phyloP scores from a whole-genome alignment of 2,329 filamentous ascomycete genomes.

The Trichoderma koningiopsis region DNA sequence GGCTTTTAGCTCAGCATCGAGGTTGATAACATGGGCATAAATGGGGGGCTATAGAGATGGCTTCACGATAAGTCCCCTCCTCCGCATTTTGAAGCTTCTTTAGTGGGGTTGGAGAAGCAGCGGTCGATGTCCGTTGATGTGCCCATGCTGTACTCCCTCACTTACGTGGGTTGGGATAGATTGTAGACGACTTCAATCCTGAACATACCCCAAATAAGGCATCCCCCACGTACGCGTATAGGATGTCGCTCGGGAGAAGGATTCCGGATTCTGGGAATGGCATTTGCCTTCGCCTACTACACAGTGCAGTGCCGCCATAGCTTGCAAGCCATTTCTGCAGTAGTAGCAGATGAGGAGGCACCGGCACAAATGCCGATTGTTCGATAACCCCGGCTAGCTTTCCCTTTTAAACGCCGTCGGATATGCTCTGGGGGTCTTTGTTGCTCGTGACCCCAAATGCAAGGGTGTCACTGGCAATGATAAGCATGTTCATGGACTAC shows the following conservation, averaged over 20 bases:
- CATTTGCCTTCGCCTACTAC: background rate
- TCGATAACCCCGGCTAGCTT: background rate
- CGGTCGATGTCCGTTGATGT: background rate
- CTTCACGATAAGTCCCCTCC: background rate
- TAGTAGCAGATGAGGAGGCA: background rate
- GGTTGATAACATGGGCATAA: background rate
- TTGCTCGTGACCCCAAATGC: slow-evolving; percentile 9
- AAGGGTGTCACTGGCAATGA: background rate
- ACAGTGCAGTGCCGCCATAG: background rate
- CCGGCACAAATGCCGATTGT: background rate
- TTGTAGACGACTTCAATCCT: background rate
- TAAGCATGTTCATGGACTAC: background rate
- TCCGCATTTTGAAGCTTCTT: slow-evolving; percentile 16
- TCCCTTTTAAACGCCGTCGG: background rate
- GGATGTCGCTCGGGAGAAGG: background rate
- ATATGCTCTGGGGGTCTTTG: background rate
- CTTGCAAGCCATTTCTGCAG: background rate
- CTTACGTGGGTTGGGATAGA: background rate
- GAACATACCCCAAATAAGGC: background rate
- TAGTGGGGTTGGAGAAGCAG: slow-evolving; percentile 2
- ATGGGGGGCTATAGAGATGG: background rate
- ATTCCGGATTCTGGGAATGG: background rate
- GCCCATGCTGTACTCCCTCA: background rate
- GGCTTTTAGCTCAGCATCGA: background rate
- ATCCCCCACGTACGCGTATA: slow-evolving; percentile 1